phyloP scores from a whole-genome alignment of 2,329 filamentous ascomycete genomes.

The Fusarium equiseti region DNA sequence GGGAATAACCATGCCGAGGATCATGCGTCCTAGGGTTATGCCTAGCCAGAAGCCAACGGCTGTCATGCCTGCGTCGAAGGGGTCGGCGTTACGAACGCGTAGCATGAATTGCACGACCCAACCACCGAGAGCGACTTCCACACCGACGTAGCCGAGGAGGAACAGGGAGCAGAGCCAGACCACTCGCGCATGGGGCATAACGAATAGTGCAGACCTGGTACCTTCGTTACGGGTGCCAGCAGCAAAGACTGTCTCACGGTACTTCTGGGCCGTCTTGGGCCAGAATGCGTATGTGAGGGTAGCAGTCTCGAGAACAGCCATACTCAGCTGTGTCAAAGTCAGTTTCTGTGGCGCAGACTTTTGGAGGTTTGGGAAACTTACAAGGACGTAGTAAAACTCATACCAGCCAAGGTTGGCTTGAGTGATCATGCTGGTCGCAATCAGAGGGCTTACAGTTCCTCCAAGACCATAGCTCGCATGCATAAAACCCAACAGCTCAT shows the following conservation, averaged over 20 bases:
- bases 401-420: conserved; percentile 73
- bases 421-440: conserved; percentile 78
- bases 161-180: conserved; percentile 79
- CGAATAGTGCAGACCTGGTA: conserved; percentile 53
- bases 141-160: conserved; percentile 80
- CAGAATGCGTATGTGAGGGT: conserved; percentile 69
- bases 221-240: conserved; percentile 43
- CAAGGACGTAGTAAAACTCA: conserved; percentile 74
- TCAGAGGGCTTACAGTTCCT: conserved; percentile 74
- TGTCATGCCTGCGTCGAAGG: conserved; percentile 79
- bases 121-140: conserved; percentile 81
- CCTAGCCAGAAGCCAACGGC: conserved; percentile 86
- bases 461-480: conserved; percentile 77
- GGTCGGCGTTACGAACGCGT: conserved; percentile 72
- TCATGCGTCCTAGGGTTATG: conserved; percentile 73
- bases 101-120: conserved; percentile 92
- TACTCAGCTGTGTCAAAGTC: not conserved
- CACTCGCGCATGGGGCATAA: conserved; percentile 59
- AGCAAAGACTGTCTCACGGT: conserved; percentile 54
- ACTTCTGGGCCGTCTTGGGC: conserved; percentile 64
- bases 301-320: conserved; percentile 30
- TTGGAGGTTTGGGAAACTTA: accelerated
- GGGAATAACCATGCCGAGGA: conserved; percentile 52
- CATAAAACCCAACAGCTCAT: conserved; percentile 76
- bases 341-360: accelerated